Evolutionary conservation across 2,329 filamentous ascomycete genomes (phyloP), one percentile per base, ranked within the genome.

Genomic region (Nigrospora osmanthi): DNA sequence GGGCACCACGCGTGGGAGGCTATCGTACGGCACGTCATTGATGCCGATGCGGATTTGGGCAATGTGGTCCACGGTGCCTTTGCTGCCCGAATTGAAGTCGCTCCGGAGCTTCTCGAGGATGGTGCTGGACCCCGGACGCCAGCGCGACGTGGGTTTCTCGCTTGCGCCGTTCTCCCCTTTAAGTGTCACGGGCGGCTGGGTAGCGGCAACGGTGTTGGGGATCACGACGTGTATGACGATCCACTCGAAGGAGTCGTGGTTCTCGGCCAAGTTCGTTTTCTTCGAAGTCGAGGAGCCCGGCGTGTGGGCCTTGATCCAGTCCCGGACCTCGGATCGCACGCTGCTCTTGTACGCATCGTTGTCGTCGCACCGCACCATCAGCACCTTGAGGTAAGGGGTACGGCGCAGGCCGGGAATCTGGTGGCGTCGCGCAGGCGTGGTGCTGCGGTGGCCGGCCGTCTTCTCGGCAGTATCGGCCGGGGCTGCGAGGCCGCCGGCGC

Each of bases 201-300:
- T 86, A 17, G 87, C 83, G 1, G 88, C 89, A 13, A 80, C 73
- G 0, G 88, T 91, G 51, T 95, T 90, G 13, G 91, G 90, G 15
- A 95, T 73, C 12, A 96, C 87, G 23, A 98, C 87, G 62, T 98
- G 93, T 17, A 98, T 61, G 44, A 98, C 87, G 52, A 98, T 72
- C 87, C 90, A 97, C 64, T 98, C 93, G 54, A 86, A 95, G 1
- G 93, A 91, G 69, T 98, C 91, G 59, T 98, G 93, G 50, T 94
- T 93, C 59, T 96, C 91, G 58, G 89, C 84, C 16, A 80, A 83
- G 57, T 73, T 87, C 16, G 68, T 66, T 57, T 75, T 76, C 36
- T 80, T 78, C 43, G 72, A 76, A 47, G 67, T 71, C 46, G 77
- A 69, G 2, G 79, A 71, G 0, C 78, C 70, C 0, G 80, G 76